These are phyloP conservation scores for Vigna radiata DNA, from an alignment of 306 rosid genomes.

Conservation along the genomic window DNA sequence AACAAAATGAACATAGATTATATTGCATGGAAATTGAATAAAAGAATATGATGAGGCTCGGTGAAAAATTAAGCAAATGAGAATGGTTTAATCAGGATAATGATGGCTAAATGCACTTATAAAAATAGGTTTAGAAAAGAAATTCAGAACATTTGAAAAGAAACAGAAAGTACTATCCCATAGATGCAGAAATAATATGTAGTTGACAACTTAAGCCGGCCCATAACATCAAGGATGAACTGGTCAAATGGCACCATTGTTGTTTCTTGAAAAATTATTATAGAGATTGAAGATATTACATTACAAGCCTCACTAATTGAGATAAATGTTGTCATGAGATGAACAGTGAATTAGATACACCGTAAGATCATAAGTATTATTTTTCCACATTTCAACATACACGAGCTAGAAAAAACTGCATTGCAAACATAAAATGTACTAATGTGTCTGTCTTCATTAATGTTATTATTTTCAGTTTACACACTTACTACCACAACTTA, in stretches of 20 bases:
- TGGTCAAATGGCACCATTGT: neutral
- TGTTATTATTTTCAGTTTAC: neutral
- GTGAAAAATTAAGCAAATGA: conserved; percentile 25
- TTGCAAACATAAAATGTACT: neutral
- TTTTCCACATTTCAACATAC: conserved; percentile 1
- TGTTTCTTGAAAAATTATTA: neutral
- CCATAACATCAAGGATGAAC: neutral
- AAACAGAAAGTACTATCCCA: conserved; percentile 10
- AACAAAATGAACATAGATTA: conserved; percentile 38
- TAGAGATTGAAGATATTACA: conserved; percentile 1
- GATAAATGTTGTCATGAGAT: neutral
- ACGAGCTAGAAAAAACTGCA: neutral
- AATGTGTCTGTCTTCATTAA: neutral
- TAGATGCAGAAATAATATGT: neutral
- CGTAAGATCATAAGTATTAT: neutral
- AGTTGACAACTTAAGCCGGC: neutral
- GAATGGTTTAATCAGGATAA: neutral
- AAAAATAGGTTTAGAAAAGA: neutral
- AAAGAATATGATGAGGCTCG: neutral
- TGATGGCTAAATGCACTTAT: conserved; percentile 7
- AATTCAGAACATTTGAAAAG: neutral
- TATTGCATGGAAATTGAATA: conserved; percentile 23
- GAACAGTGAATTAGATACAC: neutral
- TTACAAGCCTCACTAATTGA: neutral
- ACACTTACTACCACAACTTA: neutral